phyloP scores from a whole-genome alignment of 495 filamentous ascomycete genomes.

The Friedmanniomyces simplex region DNA sequence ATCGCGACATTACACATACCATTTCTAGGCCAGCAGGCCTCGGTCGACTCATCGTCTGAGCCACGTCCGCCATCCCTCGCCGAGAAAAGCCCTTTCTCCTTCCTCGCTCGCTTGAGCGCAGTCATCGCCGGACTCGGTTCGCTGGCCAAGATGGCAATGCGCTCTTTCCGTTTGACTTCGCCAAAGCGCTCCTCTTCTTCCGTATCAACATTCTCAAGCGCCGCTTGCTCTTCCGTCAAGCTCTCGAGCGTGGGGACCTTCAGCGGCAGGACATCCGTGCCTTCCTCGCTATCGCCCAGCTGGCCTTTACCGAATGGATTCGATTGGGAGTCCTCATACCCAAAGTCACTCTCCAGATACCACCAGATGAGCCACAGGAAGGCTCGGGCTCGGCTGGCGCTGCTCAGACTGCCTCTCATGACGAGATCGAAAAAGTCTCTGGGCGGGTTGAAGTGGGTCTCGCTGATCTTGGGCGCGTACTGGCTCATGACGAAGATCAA shows the following conservation, averaged over 20 bases:
- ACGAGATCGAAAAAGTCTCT: slow-evolving; percentile 94
- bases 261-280: slow-evolving; percentile 54
- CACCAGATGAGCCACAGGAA: slow-evolving; percentile 99
- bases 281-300: slow-evolving; percentile 43
- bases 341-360: slow-evolving; percentile 95
- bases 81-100: slow-evolving; percentile 16
- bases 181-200: slow-evolving; percentile 79
- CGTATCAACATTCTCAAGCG: slow-evolving; percentile 82
- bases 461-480: slow-evolving; percentile 82
- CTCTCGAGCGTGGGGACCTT: slow-evolving; percentile 74
- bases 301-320: slow-evolving; percentile 83
- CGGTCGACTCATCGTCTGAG: slow-evolving; percentile 15
- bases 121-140: slow-evolving; percentile 36
- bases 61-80: not conserved
- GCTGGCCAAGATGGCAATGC: slow-evolving; percentile 49
- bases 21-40: slow-evolving; percentile 1
- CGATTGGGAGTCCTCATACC: slow-evolving; percentile 63
- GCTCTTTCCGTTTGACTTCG: slow-evolving; percentile 68
- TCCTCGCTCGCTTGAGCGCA: slow-evolving; percentile 24
- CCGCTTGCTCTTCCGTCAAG: slow-evolving; percentile 66
- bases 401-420: slow-evolving; percentile 77
- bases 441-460: slow-evolving; percentile 75
- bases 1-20: slow-evolving; percentile 1
- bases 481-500: slow-evolving; percentile 91
- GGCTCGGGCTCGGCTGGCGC: slow-evolving; percentile 70